A percentile compares a stretch with the other conserved stretches of the same genome.
Evolutionary conservation across 106 monocot genomes (phyloP).

Genomic region (Acanthochlamys bracteata): DNA sequence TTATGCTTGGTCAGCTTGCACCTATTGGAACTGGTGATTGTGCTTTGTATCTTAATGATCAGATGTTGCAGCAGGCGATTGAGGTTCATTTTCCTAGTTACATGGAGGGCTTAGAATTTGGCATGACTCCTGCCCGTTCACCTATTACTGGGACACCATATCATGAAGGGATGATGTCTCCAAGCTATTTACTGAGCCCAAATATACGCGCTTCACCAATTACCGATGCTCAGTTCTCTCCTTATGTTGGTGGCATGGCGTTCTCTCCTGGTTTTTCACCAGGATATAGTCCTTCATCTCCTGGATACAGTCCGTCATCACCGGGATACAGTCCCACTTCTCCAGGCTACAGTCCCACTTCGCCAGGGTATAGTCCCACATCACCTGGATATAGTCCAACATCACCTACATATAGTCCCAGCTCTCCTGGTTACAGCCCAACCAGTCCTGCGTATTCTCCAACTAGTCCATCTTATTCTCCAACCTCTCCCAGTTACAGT

Average conservation of each 20-base stretch:
- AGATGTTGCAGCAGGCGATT: conserved; percentile 96
- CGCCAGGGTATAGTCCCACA: conserved; percentile 87
- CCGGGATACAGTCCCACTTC: conserved; percentile 91
- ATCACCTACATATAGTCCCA: conserved; percentile 87
- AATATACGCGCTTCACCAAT: conserved; percentile 81
- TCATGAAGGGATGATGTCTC: conserved; percentile 98
- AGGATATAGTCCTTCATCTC: conserved; percentile 89
- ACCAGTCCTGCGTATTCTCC: conserved; percentile 98
- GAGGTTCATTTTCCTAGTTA: conserved; percentile 96
- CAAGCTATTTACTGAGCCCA: conserved; percentile 80
- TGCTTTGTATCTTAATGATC: conserved; percentile 77
- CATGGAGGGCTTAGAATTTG: conserved; percentile 88
- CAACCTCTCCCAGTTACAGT: conserved; percentile 52
- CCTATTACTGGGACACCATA: conserved; percentile 87
- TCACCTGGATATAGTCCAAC: conserved; percentile 91
- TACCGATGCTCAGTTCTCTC: conserved; percentile 95
- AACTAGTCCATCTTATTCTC: conserved; percentile 81
- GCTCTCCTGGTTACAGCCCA: conserved; percentile 89
- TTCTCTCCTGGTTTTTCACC: conserved; percentile 90
- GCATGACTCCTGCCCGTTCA: conserved; percentile 85
- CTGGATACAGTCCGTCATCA: conserved; percentile 88
- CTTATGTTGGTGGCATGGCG: conserved; percentile 92
- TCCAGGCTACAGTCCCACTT: conserved; percentile 86
- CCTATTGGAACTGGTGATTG: conserved; percentile 89
- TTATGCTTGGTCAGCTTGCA: conserved; percentile 96